Conservation (phyloP, 2,329 filamentous ascomycete genomes). For the Pyrenochaeta sp. region DNA sequence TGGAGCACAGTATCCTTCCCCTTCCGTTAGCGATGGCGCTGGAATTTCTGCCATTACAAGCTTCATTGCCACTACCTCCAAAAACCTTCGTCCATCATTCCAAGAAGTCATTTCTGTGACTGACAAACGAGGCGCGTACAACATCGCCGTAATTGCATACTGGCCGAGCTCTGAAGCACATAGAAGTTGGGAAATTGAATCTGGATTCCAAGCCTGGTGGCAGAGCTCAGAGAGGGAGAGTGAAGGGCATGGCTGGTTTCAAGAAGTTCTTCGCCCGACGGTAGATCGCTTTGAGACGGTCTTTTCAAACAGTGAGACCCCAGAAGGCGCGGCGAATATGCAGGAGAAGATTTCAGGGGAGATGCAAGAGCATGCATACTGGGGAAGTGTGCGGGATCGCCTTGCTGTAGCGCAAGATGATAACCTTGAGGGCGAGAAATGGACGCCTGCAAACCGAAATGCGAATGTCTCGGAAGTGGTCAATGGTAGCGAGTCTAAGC, state of each 20-base stretch:
- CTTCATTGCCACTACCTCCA: slow-evolving; percentile 18
- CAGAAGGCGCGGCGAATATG: slow-evolving; percentile 56
- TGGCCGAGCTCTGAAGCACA: slow-evolving; percentile 45
- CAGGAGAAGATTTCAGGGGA: slow-evolving; percentile 47
- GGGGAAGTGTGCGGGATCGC: slow-evolving; percentile 59
- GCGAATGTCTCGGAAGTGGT: neutral
- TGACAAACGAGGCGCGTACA: slow-evolving; percentile 41
- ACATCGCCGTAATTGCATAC: slow-evolving; percentile 51
- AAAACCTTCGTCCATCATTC: slow-evolving; percentile 23
- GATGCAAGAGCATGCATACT: slow-evolving; percentile 57
- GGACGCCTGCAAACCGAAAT: neutral
- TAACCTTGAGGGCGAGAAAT: slow-evolving; percentile 41
- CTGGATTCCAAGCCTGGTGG: slow-evolving; percentile 54
- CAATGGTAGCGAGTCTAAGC: slow-evolving; percentile 7
- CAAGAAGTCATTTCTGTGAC: slow-evolving; percentile 48
- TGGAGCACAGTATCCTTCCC: slow-evolving; percentile 37
- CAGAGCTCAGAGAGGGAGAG: slow-evolving; percentile 31
- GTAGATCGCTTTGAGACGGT: slow-evolving; percentile 57
- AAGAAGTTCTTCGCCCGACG: slow-evolving; percentile 54
- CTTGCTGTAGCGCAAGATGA: slow-evolving; percentile 52
- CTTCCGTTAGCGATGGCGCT: neutral
- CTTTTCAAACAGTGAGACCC: slow-evolving; percentile 48
- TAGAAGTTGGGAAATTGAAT: slow-evolving; percentile 42
- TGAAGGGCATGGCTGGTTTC: slow-evolving; percentile 52
- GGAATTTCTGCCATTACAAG: slow-evolving; percentile 24